Percentiles rank a stretch among this genome's conserved stretches.
These are phyloP conservation scores for Vitis labrusca DNA, from an alignment of 164 flowering plant species.

Conservation along the genomic window DNA sequence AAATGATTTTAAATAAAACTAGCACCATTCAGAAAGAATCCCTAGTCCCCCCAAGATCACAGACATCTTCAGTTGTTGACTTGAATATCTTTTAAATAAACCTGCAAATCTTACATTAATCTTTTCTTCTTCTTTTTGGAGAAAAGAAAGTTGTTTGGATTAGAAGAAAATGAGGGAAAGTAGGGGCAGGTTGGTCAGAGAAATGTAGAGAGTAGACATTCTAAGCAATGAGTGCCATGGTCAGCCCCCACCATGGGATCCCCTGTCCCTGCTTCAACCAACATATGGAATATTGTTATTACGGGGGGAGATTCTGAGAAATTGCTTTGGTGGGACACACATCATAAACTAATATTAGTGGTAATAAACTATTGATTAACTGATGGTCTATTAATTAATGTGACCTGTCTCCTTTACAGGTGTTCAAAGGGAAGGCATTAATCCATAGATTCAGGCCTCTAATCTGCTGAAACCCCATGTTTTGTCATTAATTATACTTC, in stretches of 20 bases:
- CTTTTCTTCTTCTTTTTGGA: no score
- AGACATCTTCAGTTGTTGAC: neutral
- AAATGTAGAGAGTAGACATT: conserved; percentile 20
- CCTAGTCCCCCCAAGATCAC: no score
- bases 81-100: neutral
- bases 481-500: no score
- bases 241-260: conserved; percentile 46
- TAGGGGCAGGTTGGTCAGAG: conserved; percentile 2
- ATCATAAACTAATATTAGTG: neutral
- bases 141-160: neutral
- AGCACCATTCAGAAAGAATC: no score
- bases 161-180: neutral
- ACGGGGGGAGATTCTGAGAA: conserved; percentile 35
- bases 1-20: no score
- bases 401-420: conserved; percentile 5
- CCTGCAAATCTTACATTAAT: no score
- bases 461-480: no score
- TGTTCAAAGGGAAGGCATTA: neutral
- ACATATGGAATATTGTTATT: conserved; percentile 47
- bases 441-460: neutral
- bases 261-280: conserved; percentile 42
- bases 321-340: conserved; percentile 26
- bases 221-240: conserved; percentile 27
- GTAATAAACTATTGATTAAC: conserved; percentile 2
- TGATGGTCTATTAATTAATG: neutral